Percentiles rank a stretch among this genome's conserved stretches.
These are phyloP conservation scores for Fusarium heterosporum DNA, from an alignment of 2,329 filamentous ascomycete species.

Conservation along the genomic window DNA sequence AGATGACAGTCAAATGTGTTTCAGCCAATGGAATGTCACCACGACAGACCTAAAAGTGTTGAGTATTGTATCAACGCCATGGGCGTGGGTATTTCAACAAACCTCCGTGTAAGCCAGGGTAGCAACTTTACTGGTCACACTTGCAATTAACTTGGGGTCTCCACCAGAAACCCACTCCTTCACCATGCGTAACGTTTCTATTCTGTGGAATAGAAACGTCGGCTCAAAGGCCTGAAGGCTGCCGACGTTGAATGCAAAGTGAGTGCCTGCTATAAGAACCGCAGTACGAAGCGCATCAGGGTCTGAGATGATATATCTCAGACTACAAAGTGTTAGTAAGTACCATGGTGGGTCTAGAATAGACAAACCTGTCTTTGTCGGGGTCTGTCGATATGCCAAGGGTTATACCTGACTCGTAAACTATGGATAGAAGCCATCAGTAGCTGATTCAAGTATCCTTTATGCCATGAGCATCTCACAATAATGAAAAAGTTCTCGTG, in stretches of 20 bases:
- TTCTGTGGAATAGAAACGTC: slow-evolving; percentile 17
- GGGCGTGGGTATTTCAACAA: accelerated
- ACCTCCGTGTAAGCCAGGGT: slow-evolving; percentile 26
- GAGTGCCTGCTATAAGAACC: slow-evolving; percentile 16
- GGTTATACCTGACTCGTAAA: not conserved
- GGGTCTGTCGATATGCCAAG: not conserved
- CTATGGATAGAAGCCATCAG: not conserved
- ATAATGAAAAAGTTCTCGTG: slow-evolving; percentile 28
- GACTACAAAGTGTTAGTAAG: not conserved
- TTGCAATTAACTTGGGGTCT: not conserved
- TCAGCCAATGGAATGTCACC: slow-evolving; percentile 12
- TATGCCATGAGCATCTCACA: not conserved
- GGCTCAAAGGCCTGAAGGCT: slow-evolving; percentile 6
- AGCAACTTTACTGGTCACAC: slow-evolving; percentile 7
- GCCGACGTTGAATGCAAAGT: slow-evolving; percentile 19
- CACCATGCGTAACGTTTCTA: slow-evolving; percentile 15
- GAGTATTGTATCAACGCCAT: accelerated
- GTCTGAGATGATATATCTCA: slow-evolving; percentile 2
- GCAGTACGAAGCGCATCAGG: slow-evolving; percentile 17
- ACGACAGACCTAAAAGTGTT: not conserved
- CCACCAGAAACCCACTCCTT: slow-evolving; percentile 5
- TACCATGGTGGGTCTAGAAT: accelerated
- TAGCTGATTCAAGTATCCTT: accelerated
- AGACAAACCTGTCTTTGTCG: not conserved
- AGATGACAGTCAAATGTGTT: slow-evolving; percentile 9